Percentiles rank a stretch among this genome's conserved stretches.
Evolutionary conservation across 257 asterid genomes (phyloP).

Genomic region (Pogostemon cablin): DNA sequence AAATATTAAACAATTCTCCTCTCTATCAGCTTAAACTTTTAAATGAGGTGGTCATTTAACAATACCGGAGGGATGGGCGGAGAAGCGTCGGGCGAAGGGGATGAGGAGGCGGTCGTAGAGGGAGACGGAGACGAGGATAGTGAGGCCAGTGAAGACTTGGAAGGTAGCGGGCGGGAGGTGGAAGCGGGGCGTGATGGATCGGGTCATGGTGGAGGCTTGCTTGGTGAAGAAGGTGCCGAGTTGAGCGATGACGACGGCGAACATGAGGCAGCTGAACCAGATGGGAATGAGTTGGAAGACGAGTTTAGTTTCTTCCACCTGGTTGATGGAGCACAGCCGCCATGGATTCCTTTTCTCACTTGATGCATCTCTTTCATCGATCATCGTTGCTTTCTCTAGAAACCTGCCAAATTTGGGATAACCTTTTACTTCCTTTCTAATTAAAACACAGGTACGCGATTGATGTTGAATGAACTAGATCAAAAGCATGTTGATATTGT

Average conservation of each 20-base stretch:
- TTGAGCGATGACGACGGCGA: conserved; percentile 54
- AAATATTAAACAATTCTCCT: too few relatives aligned
- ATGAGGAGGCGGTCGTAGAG: conserved; percentile 46
- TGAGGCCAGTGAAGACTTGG: conserved; percentile 58
- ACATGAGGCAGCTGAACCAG: conserved; percentile 57
- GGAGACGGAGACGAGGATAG: conserved; percentile 46
- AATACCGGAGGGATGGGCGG: conserved; percentile 50
- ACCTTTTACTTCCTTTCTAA: too few relatives aligned
- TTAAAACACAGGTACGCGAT: too few relatives aligned
- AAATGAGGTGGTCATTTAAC: too few relatives aligned
- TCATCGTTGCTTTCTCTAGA: conserved; percentile 52
- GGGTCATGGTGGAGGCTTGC: conserved; percentile 55
- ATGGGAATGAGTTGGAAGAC: conserved; percentile 61
- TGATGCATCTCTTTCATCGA: conserved; percentile 42
- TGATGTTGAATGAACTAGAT: too few relatives aligned
- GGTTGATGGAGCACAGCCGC: conserved; percentile 52
- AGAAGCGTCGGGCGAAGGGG: conserved; percentile 46
- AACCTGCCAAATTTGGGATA: conserved; percentile 34
- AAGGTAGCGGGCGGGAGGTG: conserved; percentile 59
- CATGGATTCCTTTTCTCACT: conserved; percentile 50
- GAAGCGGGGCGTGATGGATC: conserved; percentile 37
- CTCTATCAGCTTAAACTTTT: too few relatives aligned
- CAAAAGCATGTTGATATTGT: too few relatives aligned
- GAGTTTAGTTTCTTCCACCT: conserved; percentile 65
- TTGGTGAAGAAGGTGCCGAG: conserved; percentile 61